Evolutionary conservation across 257 asterid genomes (phyloP).

Genomic region (Solanum paucissectum): DNA sequence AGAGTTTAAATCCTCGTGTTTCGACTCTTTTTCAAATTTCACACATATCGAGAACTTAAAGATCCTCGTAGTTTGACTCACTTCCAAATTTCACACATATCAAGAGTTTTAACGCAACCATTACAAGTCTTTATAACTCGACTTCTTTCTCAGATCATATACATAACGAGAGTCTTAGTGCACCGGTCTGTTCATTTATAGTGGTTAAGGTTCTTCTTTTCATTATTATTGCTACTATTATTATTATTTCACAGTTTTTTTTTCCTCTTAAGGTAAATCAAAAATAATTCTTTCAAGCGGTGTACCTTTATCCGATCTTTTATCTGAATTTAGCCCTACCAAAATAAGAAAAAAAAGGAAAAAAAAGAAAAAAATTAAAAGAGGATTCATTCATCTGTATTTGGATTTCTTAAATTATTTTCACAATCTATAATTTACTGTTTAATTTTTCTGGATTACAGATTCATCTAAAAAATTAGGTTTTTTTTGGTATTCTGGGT

Average conservation of each 20-base stretch:
- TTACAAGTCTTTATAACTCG: rapidly evolving
- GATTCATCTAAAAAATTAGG: background rate
- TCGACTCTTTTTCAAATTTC: rapidly evolving
- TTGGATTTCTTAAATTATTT: background rate
- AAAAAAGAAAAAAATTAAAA: background rate
- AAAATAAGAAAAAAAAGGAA: background rate
- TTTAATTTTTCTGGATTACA: background rate
- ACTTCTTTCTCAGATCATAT: background rate
- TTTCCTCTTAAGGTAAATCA: background rate
- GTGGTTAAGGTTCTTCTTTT: background rate
- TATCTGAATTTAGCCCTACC: background rate
- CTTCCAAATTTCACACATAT: background rate
- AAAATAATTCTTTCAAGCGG: background rate
- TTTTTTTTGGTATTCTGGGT: background rate
- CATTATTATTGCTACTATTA: background rate
- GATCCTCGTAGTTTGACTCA: background rate
- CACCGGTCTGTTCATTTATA: background rate
- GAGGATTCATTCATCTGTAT: background rate
- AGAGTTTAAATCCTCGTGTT: rapidly evolving
- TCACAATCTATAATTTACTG: background rate
- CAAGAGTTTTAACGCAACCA: rapidly evolving
- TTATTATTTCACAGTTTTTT: background rate
- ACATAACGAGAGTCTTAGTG: background rate
- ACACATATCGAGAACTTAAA: background rate
- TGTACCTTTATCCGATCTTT: background rate